Base-by-base conservation (phyloP, 176 grass and related monocot species). In the Lolium multiflorum region DNA sequence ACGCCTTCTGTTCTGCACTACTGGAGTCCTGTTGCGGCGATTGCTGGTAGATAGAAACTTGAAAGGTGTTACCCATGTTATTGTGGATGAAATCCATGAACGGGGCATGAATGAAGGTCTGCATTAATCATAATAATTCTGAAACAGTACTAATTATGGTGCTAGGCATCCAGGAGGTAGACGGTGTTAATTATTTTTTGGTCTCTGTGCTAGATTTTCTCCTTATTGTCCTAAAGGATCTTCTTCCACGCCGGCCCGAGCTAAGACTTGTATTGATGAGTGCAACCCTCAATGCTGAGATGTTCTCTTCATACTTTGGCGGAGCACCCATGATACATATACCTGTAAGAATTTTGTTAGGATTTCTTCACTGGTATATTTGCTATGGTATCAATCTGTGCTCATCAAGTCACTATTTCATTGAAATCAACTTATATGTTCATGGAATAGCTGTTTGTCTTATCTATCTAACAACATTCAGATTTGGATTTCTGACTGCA, bases 101-200 rank as follows among this genome's bases (percentile, higher is more conserved):
- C 94, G 94, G 54, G 97, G 97, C 84, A 99, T 99, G 94, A 99
- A 99, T 82, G 97, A 99, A 94, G 97, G 97, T 99, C n/a, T 79
- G 61, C 80, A 63, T 82, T 82, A 11, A 4, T 84, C 71, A 35
- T 13, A 58, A 18, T 71, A 41, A 46, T 35, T 80, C 39, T 84
- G n/a, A 87, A 51, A 1, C 28, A 3, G 2, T 46, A 82, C 18
- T 51, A 17, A 63, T 71, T 25, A 56, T 62, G 44, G 16, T 51
- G 39, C 38, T 60, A 44, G 41, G 58, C 25, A 67, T 52, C 64
- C n/a, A 55, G 64, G 24, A 62, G 64, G 24, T 73, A 66, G 15
- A 74, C 62, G 41, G 58, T 44, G 21, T 74, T 82, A 52, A 74
- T 85, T 63, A 5, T 50, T 67, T 88, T 84, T 50, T 2, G 18